Base-by-base conservation (phyloP, 31 red algal genomes). In the Asparagopsis taxiformis region DNA sequence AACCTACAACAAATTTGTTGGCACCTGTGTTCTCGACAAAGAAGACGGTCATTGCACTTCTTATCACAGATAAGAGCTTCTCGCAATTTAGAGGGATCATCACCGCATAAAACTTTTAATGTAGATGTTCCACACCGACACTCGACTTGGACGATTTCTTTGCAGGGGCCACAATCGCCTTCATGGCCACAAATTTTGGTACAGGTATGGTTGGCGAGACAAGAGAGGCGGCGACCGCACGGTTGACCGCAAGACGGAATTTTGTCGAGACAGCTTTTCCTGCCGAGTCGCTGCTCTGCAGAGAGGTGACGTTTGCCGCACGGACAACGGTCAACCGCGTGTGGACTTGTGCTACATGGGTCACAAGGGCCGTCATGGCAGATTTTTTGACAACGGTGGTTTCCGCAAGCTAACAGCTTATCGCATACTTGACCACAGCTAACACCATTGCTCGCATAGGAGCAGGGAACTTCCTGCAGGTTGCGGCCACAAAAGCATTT, bases 361-460 rank as follows among this genome's bases (percentile, higher is more conserved):
- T 51, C 71, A 24, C 89, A 92, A 50, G 68, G 22, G 25, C 89
- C 80, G 19, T 55, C 39, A 70, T 92, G 89, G 64, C 89, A 92
- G 36, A 21, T 24, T 51, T 55, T 34, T 64, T 68, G 5, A 66
- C 89, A 92, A 1, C 21, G 36, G 72, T 92, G 89, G 29, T 63
- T 68, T 4, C 72, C 79, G 23, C 89, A 92, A 16, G 33, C 60
- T 25, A 92, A 53, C 21, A 31, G 50, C 38, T 62, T 74, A 1
- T 53, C 69, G 38, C 89, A 92, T n/a, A 70, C 23, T 9, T 44
- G 31, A 8, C 73, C 80, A 63, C 89, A 92, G 50, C 56, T 41
- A 32, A 60, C 78, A 62, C 59, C 65, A 8, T 65, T 62, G 9
- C 24, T 50, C 1, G 71, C 69, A 22, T 85, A 33, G 15, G 60